A percentile compares a stretch with the other conserved stretches of the same genome.
phyloP scores from a whole-genome alignment of 1,284 basidiomycete genomes.

The Phellinidium pouzarii region DNA sequence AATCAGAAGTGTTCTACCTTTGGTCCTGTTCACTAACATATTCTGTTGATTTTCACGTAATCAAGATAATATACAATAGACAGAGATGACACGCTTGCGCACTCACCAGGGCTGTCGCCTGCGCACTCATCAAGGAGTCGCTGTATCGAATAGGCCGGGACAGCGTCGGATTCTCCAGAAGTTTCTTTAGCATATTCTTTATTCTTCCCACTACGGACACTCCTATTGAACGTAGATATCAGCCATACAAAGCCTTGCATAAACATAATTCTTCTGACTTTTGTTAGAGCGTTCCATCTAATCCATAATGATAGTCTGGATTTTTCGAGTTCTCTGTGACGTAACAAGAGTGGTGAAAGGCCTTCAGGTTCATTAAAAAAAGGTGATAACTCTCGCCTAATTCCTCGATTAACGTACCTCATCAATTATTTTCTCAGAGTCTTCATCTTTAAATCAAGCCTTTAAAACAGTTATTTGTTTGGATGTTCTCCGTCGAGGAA shows the following conservation, averaged over 20 bases:
- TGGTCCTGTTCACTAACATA: slow-evolving; percentile 3
- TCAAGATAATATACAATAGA: too few species aligned
- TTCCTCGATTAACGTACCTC: slow-evolving; percentile 18
- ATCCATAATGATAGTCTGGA: slow-evolving; percentile 56
- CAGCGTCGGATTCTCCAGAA: too few species aligned
- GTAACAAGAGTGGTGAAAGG: slow-evolving; percentile 33
- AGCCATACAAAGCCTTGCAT: too few species aligned
- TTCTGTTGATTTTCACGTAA: neutral
- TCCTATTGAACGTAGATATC: slow-evolving; percentile 25
- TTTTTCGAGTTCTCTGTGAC: slow-evolving; percentile 25
- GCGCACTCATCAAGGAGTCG: slow-evolving; percentile 2
- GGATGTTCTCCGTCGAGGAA: neutral
- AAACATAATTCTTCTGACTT: too few species aligned
- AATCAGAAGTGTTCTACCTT: neutral
- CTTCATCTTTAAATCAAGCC: slow-evolving; percentile 24
- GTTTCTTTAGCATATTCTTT: too few species aligned
- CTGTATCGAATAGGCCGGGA: too few species aligned
- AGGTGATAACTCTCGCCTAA: neutral
- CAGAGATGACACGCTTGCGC: neutral
- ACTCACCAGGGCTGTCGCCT: too few species aligned
- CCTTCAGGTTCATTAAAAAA: slow-evolving; percentile 20
- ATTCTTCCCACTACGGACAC: slow-evolving; percentile 34
- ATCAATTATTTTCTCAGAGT: slow-evolving; percentile 25
- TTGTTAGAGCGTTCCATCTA: slow-evolving; percentile 48
- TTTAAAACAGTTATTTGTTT: slow-evolving; percentile 18